Evolutionary conservation across 306 rosid species (phyloP), one percentile per base, ranked within the genome.

Genomic region (Mimosa pudica): DNA sequence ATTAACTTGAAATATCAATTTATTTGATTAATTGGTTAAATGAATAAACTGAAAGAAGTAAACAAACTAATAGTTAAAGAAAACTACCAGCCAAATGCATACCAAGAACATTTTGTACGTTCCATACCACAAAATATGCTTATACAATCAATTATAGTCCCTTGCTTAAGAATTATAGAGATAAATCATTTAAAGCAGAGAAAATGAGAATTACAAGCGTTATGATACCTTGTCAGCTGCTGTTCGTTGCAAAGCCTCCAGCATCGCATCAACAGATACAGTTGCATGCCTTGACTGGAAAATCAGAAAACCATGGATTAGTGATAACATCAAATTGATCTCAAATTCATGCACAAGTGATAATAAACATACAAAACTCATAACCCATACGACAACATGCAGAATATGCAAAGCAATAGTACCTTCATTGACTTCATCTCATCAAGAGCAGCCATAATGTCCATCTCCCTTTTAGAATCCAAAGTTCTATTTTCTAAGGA

Each of bases 401-500:
- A 35, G 65, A 42, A 81, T 54, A 32, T 71, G 55, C 68, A 73
- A 65, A 65, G 18, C 17, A 48, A 12, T 10, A 72, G 75, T 76
- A 82, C 98, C 98, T 91, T 94, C 98, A 92, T 92, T 60, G 98
- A 94, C 85, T 89, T 94, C 98, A 94, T 94, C 84, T 94, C 98
- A 87, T 94, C 98, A 85, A 94, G 80, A 48, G 98, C 97, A 70
- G 98, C 97, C 77, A 94, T 86, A 79, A 92, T 91, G 77, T 85
- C 88, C 88, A 85, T 82, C 85, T 86, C 86, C 75, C 85, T 86
- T 79, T 94, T 94, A 8, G 98, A 94, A 83, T 94, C 98, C 82
- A 88, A 79, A 16, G 97, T 94, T 87, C 98, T 80, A 75, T 94
- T 92, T 79, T 94, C 97, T 76, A 92, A 73, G 13, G 97, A 89